Evolutionary conservation across 306 rosid genomes (phyloP), one percentile per base, ranked within the genome.

Genomic region (Fragaria iinumae): DNA sequence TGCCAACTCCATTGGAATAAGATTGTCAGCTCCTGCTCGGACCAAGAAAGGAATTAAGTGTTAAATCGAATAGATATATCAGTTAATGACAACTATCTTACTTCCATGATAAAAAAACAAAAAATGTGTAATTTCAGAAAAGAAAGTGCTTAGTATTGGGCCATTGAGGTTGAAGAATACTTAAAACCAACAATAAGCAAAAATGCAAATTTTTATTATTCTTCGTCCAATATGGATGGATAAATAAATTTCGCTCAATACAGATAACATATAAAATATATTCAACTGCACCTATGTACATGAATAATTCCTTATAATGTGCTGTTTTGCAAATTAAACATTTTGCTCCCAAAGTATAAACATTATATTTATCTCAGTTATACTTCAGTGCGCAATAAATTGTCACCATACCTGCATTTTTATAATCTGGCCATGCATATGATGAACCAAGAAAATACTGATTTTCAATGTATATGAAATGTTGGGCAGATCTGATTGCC

Each of bases 401-500:
- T 78, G 36, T 55, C 57, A 80, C 75, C 76, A 83, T 80, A 95
- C 98, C 98, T 72, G 99, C 98, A 85, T 89, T 76, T 81, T 89
- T 78, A 82, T 91, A 92, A 11, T 88, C 80, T 18, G 91, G 98
- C 99, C 98, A 95, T 36, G 86, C 97, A 82, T 89, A 95, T 6
- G 99, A 95, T 43, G 99, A 89, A 80, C 99, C 98, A 66, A 95
- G 78, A 77, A 95, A 95, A 72, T 95, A 95, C 82, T 92, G 99
- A 78, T 95, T 95, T 84, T 92, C 99, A 34, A 95, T 92, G 83
- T 95, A 95, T 70, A 95, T 91, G 74, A 88, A 92, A 79, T 89
- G 97, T 73, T 92, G 99, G 77, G 99, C 96, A 4, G 99, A 92
- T 92, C 97, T 88, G 85, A 95, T 95, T 4, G 99, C 98, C 82